Percentiles rank a stretch among this genome's conserved stretches.
These are phyloP conservation scores for Arabis hirsuta DNA, from an alignment of 345 rosid species.

Conservation along the genomic window DNA sequence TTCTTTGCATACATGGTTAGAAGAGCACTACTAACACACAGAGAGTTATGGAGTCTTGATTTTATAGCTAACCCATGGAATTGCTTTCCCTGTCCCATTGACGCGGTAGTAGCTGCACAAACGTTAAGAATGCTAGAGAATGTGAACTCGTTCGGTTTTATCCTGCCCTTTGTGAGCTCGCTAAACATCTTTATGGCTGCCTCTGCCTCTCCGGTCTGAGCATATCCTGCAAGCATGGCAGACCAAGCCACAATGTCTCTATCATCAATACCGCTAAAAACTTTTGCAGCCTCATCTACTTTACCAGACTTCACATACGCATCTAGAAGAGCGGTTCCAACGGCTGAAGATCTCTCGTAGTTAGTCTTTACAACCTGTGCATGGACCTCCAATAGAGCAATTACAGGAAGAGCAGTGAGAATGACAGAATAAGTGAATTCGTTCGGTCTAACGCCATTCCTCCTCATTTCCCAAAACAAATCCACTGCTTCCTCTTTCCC, in stretches of 20 bases:
- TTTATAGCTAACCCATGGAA: constrained; percentile 76
- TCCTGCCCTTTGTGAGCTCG: constrained; percentile 53
- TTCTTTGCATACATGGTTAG: constrained; percentile 88
- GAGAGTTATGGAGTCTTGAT: constrained; percentile 52
- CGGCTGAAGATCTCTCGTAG: constrained; percentile 56
- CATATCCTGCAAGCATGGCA: constrained; percentile 81
- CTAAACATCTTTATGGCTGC: constrained; percentile 60
- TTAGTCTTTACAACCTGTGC: constrained; percentile 74
- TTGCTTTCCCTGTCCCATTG: constrained; percentile 82
- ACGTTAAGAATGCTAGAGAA: constrained; percentile 80
- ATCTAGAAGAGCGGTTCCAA: constrained; percentile 86
- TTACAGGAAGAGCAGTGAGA: constrained; percentile 61
- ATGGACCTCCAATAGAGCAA: constrained; percentile 68
- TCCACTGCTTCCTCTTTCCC: constrained; percentile 54
- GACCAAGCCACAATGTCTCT: constrained; percentile 95
- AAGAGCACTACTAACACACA: constrained; percentile 82
- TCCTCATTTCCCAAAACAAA: constrained; percentile 62
- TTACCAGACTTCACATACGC: constrained; percentile 71
- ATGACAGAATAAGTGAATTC: constrained; percentile 79
- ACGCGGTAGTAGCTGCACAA: constrained; percentile 68
- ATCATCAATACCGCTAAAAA: constrained; percentile 58
- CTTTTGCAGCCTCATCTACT: constrained; percentile 60
- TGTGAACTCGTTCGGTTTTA: constrained; percentile 78
- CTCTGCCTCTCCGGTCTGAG: constrained; percentile 71
- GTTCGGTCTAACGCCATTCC: constrained; percentile 71